phyloP scores from a whole-genome alignment of 73 alveolate genomes.

The Symbiodinium pilosum region DNA sequence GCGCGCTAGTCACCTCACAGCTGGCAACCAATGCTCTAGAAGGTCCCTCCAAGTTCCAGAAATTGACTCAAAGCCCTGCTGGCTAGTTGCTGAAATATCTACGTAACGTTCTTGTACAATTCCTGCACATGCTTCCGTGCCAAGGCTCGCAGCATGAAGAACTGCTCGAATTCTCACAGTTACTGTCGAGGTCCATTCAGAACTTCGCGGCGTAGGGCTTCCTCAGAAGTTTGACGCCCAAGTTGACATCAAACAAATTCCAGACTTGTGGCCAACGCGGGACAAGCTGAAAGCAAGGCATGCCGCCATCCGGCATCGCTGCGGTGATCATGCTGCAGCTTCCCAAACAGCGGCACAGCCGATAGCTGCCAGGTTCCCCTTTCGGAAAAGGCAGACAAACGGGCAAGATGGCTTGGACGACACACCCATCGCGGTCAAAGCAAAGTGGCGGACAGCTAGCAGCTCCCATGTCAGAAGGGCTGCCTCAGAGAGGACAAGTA shows the following conservation, averaged over 20 bases:
- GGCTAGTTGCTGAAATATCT: no score
- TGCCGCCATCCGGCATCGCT: background rate
- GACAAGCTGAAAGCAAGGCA: background rate
- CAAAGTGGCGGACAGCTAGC: background rate
- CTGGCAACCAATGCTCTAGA: no score
- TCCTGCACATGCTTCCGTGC: no score
- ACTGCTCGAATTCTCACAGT: background rate
- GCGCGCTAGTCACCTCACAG: no score
- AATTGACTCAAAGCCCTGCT: no score
- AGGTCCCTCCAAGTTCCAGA: no score
- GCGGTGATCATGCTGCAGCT: background rate
- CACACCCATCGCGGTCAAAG: background rate
- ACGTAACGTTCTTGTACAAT: no score
- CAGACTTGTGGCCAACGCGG: background rate
- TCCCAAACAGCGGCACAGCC: background rate
- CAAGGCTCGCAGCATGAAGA: slow-evolving; percentile 5
- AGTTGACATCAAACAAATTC: background rate
- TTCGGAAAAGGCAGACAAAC: background rate
- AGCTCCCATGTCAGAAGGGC: background rate
- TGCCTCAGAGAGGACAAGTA: no score
- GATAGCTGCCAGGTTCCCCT: slow-evolving; percentile 17
- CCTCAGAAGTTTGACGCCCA: background rate
- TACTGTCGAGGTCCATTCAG: background rate
- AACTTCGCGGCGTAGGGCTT: background rate
- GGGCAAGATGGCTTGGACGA: background rate